Percentiles rank a stretch among this genome's conserved stretches.
These are phyloP conservation scores for Plasmodium adleri DNA, from an alignment of 169 alveolate genomes.

Conservation along the genomic window DNA sequence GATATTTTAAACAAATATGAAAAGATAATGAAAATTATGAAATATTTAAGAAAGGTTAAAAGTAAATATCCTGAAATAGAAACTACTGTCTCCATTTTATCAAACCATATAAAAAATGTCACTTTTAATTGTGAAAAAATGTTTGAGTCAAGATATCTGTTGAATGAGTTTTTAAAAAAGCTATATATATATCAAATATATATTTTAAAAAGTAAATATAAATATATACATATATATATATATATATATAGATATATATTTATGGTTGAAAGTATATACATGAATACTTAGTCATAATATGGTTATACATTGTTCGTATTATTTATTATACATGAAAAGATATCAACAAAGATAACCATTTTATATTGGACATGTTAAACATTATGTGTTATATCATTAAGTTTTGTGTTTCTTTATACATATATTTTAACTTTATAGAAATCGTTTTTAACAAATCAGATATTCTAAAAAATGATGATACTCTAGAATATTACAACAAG, in stretches of 20 bases:
- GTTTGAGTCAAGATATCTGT: slow-evolving; percentile 42
- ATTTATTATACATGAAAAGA: too few relatives aligned
- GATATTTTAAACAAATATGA: slow-evolving; percentile 66
- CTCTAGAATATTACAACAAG: not conserved
- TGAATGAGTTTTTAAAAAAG: slow-evolving; percentile 60
- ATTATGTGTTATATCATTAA: too few relatives aligned
- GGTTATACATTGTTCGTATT: too few relatives aligned
- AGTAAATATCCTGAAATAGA: slow-evolving; percentile 57
- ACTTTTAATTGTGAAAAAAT: slow-evolving; percentile 68
- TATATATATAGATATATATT: too few relatives aligned
- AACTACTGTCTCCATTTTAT: slow-evolving; percentile 53
- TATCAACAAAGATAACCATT: too few relatives aligned
- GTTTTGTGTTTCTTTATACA: not conserved
- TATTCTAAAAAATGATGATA: not conserved
- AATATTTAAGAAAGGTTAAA: slow-evolving; percentile 55
- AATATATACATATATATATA: not conserved
- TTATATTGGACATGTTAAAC: too few relatives aligned
- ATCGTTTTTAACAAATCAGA: slow-evolving; percentile 45
- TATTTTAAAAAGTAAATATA: slow-evolving; percentile 40
- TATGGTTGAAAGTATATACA: too few relatives aligned
- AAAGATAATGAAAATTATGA: slow-evolving; percentile 64
- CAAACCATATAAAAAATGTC: slow-evolving; percentile 60
- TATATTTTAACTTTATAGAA: slow-evolving; percentile 12
- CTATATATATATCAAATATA: slow-evolving; percentile 65
- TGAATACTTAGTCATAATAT: too few relatives aligned